Evolutionary conservation across 1,284 basidiomycete genomes (phyloP).

Genomic region (Naganishia sp.): DNA sequence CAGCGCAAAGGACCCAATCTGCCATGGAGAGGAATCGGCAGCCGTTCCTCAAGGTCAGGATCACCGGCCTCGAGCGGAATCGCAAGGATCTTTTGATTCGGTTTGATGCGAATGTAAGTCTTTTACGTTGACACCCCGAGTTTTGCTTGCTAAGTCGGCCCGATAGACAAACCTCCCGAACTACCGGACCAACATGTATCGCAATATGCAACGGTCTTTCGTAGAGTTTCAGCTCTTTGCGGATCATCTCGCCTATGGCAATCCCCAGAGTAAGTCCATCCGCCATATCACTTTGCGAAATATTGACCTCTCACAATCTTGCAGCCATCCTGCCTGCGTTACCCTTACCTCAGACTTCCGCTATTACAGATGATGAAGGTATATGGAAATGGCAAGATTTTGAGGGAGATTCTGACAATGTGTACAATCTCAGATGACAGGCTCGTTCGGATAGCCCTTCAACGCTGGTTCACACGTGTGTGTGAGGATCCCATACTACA

Average conservation of each 20-base stretch:
- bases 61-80: conserved; percentile 87
- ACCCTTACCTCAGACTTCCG: conserved; percentile 86
- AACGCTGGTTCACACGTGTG: conserved; percentile 85
- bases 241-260: conserved; percentile 76
- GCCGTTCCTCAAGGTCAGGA: conserved; percentile 80
- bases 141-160: not conserved
- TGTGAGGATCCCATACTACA: conserved; percentile 84
- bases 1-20: conserved; percentile 1
- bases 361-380: conserved; percentile 89
- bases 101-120: conserved; percentile 83
- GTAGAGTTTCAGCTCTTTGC: conserved; percentile 88
- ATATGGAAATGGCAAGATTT: conserved; percentile 18
- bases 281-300: not conserved
- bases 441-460: conserved; percentile 85
- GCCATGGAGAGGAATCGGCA: not conserved
- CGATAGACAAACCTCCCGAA: conserved; percentile 84
- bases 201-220: conserved; percentile 88
- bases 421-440: conserved; percentile 64
- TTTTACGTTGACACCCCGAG: not conserved
- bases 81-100: conserved; percentile 86
- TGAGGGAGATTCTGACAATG: not conserved
- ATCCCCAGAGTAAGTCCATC: conserved; percentile 66
- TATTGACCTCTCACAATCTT: not conserved
- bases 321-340: conserved; percentile 80
- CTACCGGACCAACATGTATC: conserved; percentile 82